Percentiles rank a stretch among this genome's conserved stretches.
phyloP scores from a whole-genome alignment of 208 protist genomes.

The Acanthamoeba royreba region DNA sequence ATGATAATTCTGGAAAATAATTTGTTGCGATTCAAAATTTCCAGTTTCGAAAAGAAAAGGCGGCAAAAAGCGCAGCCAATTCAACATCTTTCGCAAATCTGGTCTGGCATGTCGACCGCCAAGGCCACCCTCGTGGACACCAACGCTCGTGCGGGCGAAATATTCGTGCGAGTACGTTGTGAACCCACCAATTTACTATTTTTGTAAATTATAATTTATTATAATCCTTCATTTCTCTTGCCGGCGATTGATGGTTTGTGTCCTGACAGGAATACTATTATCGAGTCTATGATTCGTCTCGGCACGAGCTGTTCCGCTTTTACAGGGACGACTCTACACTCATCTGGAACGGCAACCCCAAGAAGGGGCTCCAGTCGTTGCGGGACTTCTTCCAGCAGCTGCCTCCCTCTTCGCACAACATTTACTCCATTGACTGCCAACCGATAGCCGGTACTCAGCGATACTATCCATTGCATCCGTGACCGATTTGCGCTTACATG shows the following conservation, averaged over 20 bases:
- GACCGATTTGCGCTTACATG: no score
- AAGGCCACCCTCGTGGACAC: background rate
- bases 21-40: no score
- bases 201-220: background rate
- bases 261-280: conserved; percentile 39
- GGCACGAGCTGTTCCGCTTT: conserved; percentile 24
- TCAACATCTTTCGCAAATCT: no score
- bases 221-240: background rate
- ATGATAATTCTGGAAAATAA: no score
- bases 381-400: conserved; percentile 33
- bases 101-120: no score
- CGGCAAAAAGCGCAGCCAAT: no score
- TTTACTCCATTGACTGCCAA: conserved; percentile 19
- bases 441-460: background rate
- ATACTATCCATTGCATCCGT: no score
- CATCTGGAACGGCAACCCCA: conserved; percentile 25
- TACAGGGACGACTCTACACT: background rate
- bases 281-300: background rate
- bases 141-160: background rate
- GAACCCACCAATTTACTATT: background rate
- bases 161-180: background rate
- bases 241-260: no score
- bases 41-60: no score
- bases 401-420: background rate
- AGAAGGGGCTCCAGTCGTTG: background rate